A percentile compares a stretch with the other conserved stretches of the same genome.
These are phyloP conservation scores for Epithemia pelagica DNA, from an alignment of 108 stramenopile genomes.

Conservation along the genomic window DNA sequence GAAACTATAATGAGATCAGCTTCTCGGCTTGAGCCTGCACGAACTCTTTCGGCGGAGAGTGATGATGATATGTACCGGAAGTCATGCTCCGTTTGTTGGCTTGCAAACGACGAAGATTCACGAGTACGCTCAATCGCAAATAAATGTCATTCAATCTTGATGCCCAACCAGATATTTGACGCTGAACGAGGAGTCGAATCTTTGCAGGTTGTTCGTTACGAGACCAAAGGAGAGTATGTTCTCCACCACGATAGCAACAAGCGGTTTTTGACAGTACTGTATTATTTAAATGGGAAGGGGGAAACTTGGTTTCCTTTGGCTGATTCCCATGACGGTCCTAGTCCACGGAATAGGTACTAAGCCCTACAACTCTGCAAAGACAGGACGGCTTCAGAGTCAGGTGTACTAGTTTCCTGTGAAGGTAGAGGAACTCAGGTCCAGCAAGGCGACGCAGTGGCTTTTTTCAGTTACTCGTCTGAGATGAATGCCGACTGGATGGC, in stretches of 20 bases:
- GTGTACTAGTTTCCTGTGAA: conserved; percentile 3
- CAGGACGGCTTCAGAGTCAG: neutral
- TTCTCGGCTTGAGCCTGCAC: neutral
- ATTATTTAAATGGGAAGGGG: conserved; percentile 59
- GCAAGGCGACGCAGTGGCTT: conserved; percentile 53
- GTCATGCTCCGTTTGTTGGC: neutral
- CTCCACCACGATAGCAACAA: conserved; percentile 43
- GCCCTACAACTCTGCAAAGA: conserved; percentile 1
- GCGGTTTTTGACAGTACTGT: conserved; percentile 43
- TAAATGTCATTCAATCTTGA: conserved; percentile 5
- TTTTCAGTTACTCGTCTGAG: conserved; percentile 45
- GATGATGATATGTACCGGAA: neutral
- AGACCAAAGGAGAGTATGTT: conserved; percentile 34
- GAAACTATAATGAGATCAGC: conserved; percentile 10
- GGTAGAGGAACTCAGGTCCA: conserved; percentile 5
- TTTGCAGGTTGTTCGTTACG: conserved; percentile 50
- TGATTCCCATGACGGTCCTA: neutral
- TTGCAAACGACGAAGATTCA: neutral
- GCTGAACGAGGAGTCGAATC: conserved; percentile 27
- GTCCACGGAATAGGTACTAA: neutral
- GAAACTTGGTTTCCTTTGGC: conserved; percentile 68
- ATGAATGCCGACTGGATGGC: conserved; percentile 41
- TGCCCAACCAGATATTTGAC: conserved; percentile 10
- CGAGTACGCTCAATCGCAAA: conserved; percentile 11
- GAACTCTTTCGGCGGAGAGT: conserved; percentile 2